These are phyloP conservation scores for Colletotrichum ledebouriae DNA, from an alignment of 2,329 filamentous ascomycete species.

Conservation along the genomic window DNA sequence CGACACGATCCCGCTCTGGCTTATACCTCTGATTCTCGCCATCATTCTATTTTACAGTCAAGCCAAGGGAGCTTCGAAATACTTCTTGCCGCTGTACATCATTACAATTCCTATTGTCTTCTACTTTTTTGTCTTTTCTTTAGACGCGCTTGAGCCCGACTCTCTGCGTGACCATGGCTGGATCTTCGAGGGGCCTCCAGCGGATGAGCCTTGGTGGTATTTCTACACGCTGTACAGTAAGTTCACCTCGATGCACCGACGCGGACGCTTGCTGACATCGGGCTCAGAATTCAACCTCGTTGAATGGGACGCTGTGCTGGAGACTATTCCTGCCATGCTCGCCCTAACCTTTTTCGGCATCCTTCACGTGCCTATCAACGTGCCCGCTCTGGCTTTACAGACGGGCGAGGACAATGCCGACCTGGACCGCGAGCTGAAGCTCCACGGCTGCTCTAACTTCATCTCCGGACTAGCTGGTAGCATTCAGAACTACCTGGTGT, in stretches of 20 bases:
- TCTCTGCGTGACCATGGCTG: constrained; percentile 81
- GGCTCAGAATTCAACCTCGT: constrained; percentile 80
- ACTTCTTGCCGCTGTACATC: constrained; percentile 90
- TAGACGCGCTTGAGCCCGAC: constrained; percentile 76
- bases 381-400: constrained; percentile 90
- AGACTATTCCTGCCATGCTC: constrained; percentile 93
- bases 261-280: constrained; percentile 44
- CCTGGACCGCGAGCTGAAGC: constrained; percentile 89
- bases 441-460: constrained; percentile 94
- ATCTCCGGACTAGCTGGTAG: constrained; percentile 88
- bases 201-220: constrained; percentile 93
- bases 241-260: constrained; percentile 48
- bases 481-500: constrained; percentile 97
- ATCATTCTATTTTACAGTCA: constrained; percentile 82
- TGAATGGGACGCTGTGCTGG: constrained; percentile 84
- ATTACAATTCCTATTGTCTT: constrained; percentile 81
- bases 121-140: constrained; percentile 79
- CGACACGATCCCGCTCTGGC: constrained; percentile 86
- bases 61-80: constrained; percentile 82
- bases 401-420: constrained; percentile 93
- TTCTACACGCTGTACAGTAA: constrained; percentile 96
- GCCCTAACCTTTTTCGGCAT: constrained; percentile 98
- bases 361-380: constrained; percentile 97
- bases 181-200: constrained; percentile 90
- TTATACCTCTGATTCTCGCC: constrained; percentile 81